Evolutionary conservation across 108 stramenopile genomes (phyloP), one percentile per base, ranked within the genome.

Genomic region (Discostella pseudostelligera): DNA sequence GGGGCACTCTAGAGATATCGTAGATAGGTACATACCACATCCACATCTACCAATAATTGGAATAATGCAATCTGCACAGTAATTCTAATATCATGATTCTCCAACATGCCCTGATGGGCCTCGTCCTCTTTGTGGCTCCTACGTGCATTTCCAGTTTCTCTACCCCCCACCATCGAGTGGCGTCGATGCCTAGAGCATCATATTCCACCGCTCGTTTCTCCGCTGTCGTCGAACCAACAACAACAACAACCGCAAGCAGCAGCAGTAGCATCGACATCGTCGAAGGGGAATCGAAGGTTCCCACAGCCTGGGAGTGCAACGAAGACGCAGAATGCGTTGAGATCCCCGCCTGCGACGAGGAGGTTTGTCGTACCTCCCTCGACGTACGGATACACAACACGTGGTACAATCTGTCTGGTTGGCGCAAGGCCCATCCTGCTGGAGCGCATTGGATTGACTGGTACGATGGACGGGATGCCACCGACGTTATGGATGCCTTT

Each of bases 401-500:
- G 8, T 93, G 93, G 89, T 96, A 96, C 70, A 91, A 96, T 81
- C 69, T 96, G 17, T 81, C 88, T 14, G 91, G 86, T 10, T 96
- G 96, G 96, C 76, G 96, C 45, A 90, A 88, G 79, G 84, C 87
- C 37, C 96, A 96, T 54, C 96, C 96, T 0, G 96, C 90, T 13
- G 96, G 96, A 7, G 71, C 66, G 35, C 93, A 94, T 62, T 96
- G 96, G 96, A 94, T 96, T 56, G 96, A 96, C 63, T 91, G 84
- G 78, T 96, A 90, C 66, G 88, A 89, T 63, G 90, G 86, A 19
- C 78, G 93, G n/a, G 96, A 96, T 69, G 96, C 96, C 6, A 96
- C 96, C 1, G 96, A 96, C 54, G 93, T 96, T 16, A 96, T 96
- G 93, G 85, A 92, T 69, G 96, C 84, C 9, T 96, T 96, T 69